Percentiles rank a stretch among this genome's conserved stretches.
These are phyloP conservation scores for Solanum sejunctum DNA, from an alignment of 257 asterid genomes.

Conservation along the genomic window DNA sequence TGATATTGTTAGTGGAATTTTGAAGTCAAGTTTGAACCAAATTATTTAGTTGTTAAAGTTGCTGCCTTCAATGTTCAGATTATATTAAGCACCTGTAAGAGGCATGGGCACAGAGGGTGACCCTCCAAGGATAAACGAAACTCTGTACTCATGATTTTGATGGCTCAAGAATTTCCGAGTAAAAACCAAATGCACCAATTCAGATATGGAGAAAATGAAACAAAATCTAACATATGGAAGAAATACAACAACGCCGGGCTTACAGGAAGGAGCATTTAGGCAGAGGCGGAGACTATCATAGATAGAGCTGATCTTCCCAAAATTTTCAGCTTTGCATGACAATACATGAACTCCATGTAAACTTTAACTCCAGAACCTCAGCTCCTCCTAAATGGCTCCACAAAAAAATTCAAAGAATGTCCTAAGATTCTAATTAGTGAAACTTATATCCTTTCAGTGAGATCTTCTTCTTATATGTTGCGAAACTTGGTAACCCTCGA, in stretches of 20 bases:
- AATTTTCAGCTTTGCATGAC: conserved; percentile 5
- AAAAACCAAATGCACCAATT: conserved; percentile 33
- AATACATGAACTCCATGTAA: conserved; percentile 2
- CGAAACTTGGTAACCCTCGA: conserved; percentile 62
- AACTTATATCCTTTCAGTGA: conserved; percentile 17
- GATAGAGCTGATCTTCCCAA: conserved; percentile 12
- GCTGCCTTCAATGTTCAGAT: not conserved
- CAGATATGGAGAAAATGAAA: conserved; percentile 42
- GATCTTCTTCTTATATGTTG: conserved; percentile 68
- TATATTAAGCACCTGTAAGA: not conserved
- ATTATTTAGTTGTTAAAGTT: not conserved
- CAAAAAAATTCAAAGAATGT: conserved; percentile 59
- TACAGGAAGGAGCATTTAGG: conserved; percentile 56
- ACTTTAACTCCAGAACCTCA: conserved; percentile 26
- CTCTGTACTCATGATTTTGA: not conserved
- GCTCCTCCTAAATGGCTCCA: conserved; percentile 34
- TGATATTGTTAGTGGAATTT: not conserved
- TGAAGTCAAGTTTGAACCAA: not conserved
- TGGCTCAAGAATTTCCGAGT: not conserved
- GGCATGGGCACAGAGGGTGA: not conserved
- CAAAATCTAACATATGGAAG: conserved; percentile 27
- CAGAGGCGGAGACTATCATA: conserved; percentile 29
- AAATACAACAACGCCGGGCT: conserved; percentile 44
- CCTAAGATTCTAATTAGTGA: conserved; percentile 39
- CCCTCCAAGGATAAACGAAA: not conserved